Percentiles rank a stretch among this genome's conserved stretches.
Conservation (phyloP, 1,139 yeast genomes). For the Yamadazyma atmosphaerica region DNA sequence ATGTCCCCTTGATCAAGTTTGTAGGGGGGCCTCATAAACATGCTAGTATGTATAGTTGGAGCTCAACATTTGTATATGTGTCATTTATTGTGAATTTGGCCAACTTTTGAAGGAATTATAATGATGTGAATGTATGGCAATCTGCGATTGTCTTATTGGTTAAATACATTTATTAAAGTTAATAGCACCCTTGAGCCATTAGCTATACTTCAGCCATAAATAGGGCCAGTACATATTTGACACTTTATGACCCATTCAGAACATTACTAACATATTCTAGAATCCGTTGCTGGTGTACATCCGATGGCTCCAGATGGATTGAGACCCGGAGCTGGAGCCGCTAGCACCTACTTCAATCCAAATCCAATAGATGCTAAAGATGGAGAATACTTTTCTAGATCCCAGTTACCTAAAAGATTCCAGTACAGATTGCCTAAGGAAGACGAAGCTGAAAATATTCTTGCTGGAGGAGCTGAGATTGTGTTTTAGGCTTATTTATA, state of each 20-base stretch:
- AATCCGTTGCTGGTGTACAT: conserved; percentile 32
- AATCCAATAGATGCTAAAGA: conserved; percentile 42
- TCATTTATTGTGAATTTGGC: no score
- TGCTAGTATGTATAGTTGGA: conserved; percentile 48
- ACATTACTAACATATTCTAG: conserved; percentile 13
- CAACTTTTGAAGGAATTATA: no score
- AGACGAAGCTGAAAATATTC: conserved; percentile 69
- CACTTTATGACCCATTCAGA: no score
- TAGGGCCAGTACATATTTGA: not conserved
- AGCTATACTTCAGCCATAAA: no score
- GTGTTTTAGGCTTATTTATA: conserved; percentile 25
- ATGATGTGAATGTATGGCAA: no score
- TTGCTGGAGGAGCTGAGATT: conserved; percentile 73
- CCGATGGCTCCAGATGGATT: conserved; percentile 56
- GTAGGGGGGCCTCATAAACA: conserved; percentile 61
- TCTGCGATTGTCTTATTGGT: no score
- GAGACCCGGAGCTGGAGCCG: conserved; percentile 39
- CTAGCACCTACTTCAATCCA: conserved; percentile 21
- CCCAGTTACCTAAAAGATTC: conserved; percentile 69
- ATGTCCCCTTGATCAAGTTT: conserved; percentile 61
- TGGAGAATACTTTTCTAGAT: conserved; percentile 57
- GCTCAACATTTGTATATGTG: no score
- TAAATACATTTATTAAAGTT: no score
- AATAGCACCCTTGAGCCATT: no score
- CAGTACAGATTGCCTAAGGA: conserved; percentile 63